Percentiles rank a stretch among this genome's conserved stretches.
These are phyloP conservation scores for Huntiella savannae DNA, from an alignment of 2,329 filamentous ascomycete species.

Conservation along the genomic window DNA sequence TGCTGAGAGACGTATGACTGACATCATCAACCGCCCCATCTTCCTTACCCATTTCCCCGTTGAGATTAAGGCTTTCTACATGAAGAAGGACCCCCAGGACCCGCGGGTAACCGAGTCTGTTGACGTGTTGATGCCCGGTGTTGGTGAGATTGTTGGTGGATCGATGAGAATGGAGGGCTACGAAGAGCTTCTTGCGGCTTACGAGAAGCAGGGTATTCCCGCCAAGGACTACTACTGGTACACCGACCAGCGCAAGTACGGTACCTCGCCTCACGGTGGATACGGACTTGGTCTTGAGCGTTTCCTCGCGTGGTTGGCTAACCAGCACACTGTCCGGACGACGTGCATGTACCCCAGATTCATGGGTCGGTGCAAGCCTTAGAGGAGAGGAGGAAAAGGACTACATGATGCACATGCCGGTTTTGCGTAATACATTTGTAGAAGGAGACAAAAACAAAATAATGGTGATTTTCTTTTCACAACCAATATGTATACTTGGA, in stretches of 20 bases:
- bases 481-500: not conserved
- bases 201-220: constrained; percentile 70
- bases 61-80: constrained; percentile 98
- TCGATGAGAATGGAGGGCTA: constrained; percentile 91
- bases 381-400: constrained; percentile 13
- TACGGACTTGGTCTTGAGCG: constrained; percentile 87
- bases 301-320: constrained; percentile 42
- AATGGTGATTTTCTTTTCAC: too few relatives aligned
- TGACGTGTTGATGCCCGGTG: constrained; percentile 71
- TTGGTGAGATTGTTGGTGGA: constrained; percentile 91
- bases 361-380: constrained; percentile 66
- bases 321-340: constrained; percentile 44
- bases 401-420: too few relatives aligned
- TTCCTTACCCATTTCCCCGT: constrained; percentile 93
- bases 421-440: too few relatives aligned
- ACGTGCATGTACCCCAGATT: constrained; percentile 63
- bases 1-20: constrained; percentile 90
- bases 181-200: constrained; percentile 75
- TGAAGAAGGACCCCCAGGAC: constrained; percentile 73
- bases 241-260: constrained; percentile 93
- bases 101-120: constrained; percentile 78
- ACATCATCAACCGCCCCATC: constrained; percentile 87
- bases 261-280: constrained; percentile 76
- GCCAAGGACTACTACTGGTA: constrained; percentile 93
- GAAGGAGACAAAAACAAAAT: too few relatives aligned